These are phyloP conservation scores for Yarrowia sp. DNA, from an alignment of 805 yeast species.

Conservation along the genomic window DNA sequence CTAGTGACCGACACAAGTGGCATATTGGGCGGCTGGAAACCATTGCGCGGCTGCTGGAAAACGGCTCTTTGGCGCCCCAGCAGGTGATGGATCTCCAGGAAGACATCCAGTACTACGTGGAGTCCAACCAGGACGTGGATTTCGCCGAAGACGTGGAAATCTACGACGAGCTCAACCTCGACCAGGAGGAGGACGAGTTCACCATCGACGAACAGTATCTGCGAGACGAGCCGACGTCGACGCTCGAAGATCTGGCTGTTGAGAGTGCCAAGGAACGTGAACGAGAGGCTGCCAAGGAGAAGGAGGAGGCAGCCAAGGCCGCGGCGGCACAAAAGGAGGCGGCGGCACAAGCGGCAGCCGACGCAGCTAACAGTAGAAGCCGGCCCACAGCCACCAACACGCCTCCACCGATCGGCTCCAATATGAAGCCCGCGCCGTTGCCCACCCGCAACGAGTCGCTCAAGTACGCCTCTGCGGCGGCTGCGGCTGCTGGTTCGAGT, in stretches of 20 bases:
- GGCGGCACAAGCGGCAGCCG: slow-evolving; percentile 31
- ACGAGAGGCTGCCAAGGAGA: slow-evolving; percentile 44
- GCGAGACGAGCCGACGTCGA: slow-evolving; percentile 46
- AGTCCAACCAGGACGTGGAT: slow-evolving; percentile 89
- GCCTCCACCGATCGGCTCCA: slow-evolving; percentile 43
- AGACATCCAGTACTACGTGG: slow-evolving; percentile 91
- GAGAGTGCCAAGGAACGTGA: slow-evolving; percentile 49
- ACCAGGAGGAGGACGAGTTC: slow-evolving; percentile 59
- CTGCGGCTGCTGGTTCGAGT: slow-evolving; percentile 47
- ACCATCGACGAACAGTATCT: slow-evolving; percentile 45
- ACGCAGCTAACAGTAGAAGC: not conserved
- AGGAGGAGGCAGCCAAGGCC: slow-evolving; percentile 45
- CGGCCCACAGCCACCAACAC: slow-evolving; percentile 40
- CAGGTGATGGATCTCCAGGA: slow-evolving; percentile 79
- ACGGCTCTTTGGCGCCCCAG: slow-evolving; percentile 80
- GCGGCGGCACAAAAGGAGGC: slow-evolving; percentile 41
- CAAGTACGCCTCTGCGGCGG: slow-evolving; percentile 64
- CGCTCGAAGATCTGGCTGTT: slow-evolving; percentile 51
- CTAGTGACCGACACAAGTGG: slow-evolving; percentile 74
- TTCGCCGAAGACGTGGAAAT: slow-evolving; percentile 93
- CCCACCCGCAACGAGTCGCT: slow-evolving; percentile 60
- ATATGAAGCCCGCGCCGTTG: slow-evolving; percentile 60
- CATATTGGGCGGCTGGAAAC: slow-evolving; percentile 81
- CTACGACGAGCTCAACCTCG: slow-evolving; percentile 83
- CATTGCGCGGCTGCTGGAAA: slow-evolving; percentile 76